Percentiles rank a stretch among this genome's conserved stretches.
These are phyloP conservation scores for Penstemon davidsonii DNA, from an alignment of 257 asterid genomes.

Conservation along the genomic window DNA sequence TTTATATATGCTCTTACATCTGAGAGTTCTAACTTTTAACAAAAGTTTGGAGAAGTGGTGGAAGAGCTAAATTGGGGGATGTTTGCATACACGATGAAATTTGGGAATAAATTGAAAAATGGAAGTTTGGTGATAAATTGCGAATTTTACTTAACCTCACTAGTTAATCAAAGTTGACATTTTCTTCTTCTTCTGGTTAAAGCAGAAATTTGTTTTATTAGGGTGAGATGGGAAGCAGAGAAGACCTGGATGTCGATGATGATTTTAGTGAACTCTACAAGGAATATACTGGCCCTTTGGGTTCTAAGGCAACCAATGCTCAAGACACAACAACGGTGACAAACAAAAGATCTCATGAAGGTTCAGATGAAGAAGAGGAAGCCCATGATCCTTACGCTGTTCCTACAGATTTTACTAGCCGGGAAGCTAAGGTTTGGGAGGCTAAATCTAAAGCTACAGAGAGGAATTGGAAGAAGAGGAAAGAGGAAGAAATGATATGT, in stretches of 20 bases:
- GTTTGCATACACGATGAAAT: not conserved
- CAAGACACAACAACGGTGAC: constrained; percentile 45
- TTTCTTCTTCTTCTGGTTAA: not conserved
- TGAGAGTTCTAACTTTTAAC: no score
- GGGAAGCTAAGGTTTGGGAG: constrained; percentile 99
- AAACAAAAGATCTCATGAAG: constrained; percentile 69
- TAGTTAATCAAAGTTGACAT: constrained; percentile 10
- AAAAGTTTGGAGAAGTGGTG: no score
- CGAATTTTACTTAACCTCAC: not conserved
- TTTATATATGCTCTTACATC: no score
- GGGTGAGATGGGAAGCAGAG: constrained; percentile 67
- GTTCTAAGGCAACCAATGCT: constrained; percentile 44
- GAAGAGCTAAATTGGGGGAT: not conserved
- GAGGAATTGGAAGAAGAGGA: constrained; percentile 97
- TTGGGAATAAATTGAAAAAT: not conserved
- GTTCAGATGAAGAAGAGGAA: constrained; percentile 87
- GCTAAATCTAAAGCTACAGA: constrained; percentile 99
- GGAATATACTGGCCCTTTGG: constrained; percentile 87
- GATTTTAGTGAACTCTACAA: constrained; percentile 90
- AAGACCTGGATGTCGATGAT: constrained; percentile 68
- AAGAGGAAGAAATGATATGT: constrained; percentile 96
- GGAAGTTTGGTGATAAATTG: not conserved
- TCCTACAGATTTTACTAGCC: constrained; percentile 98
- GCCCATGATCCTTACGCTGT: constrained; percentile 90
- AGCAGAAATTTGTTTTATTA: constrained; percentile 31